Evolutionary conservation across 441 rosid genomes (phyloP).

Genomic region (Gossypium davidsonii): DNA sequence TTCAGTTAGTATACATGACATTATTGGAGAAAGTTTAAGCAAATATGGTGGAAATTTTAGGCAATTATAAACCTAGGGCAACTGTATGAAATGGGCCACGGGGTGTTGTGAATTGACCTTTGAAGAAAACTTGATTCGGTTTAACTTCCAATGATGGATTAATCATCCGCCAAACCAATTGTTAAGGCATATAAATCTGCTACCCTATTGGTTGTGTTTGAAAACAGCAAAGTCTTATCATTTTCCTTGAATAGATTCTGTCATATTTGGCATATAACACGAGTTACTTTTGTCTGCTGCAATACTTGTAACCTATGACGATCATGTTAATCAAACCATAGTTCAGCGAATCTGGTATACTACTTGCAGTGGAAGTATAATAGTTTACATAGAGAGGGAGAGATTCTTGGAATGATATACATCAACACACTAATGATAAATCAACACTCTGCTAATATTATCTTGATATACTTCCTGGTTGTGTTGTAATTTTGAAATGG

Average conservation of each 20-base stretch:
- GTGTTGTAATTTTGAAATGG: slow-evolving; percentile 17
- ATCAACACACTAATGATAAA: background rate
- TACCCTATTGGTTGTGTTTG: background rate
- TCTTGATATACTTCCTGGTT: background rate
- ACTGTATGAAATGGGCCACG: background rate
- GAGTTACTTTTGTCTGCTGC: background rate
- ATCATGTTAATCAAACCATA: background rate
- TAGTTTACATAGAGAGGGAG: background rate
- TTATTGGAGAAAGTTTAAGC: background rate
- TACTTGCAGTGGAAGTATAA: background rate
- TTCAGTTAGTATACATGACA: background rate
- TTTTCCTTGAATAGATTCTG: background rate
- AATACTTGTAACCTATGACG: background rate
- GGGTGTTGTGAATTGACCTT: background rate
- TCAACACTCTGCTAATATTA: background rate
- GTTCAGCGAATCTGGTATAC: background rate
- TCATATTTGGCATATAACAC: background rate
- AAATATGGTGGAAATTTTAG: background rate
- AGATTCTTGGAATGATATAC: background rate
- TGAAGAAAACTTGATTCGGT: background rate
- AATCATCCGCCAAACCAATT: background rate
- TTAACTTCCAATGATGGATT: background rate
- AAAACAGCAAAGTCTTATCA: background rate
- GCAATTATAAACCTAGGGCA: background rate
- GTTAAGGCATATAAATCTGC: background rate